Conservation (phyloP, 208 protist genomes). For the Herpetomonas tarakana region DNA sequence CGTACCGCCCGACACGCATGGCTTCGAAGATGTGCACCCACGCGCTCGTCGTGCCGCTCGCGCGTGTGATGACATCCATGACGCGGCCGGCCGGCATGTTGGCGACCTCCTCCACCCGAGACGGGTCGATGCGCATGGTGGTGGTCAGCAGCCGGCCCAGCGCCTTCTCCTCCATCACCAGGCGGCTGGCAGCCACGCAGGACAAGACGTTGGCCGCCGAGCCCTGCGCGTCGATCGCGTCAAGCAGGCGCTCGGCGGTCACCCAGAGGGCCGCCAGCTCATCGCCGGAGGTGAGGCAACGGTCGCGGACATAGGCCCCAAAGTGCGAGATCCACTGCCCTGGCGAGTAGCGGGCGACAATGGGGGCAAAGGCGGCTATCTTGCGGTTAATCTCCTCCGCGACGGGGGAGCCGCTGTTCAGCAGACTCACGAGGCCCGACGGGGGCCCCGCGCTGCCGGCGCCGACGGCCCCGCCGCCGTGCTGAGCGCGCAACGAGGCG, state of each 20-base stretch:
- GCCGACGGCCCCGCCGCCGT: slow-evolving; percentile 4
- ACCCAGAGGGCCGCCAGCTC: slow-evolving; percentile 58
- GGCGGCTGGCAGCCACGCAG: slow-evolving; percentile 61
- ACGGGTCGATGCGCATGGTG: slow-evolving; percentile 44
- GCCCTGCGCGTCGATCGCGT: slow-evolving; percentile 39
- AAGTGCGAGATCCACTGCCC: slow-evolving; percentile 57
- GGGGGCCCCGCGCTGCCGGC: slow-evolving; percentile 7
- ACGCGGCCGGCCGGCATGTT: slow-evolving; percentile 49
- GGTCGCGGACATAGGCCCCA: slow-evolving; percentile 41
- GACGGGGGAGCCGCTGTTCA: slow-evolving; percentile 31
- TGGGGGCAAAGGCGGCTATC: slow-evolving; percentile 52
- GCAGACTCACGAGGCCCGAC: slow-evolving; percentile 20
- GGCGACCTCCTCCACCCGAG: slow-evolving; percentile 48
- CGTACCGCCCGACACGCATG: slow-evolving; percentile 79
- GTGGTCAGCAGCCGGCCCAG: slow-evolving; percentile 39
- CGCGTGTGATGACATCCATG: slow-evolving; percentile 40
- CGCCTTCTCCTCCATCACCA: slow-evolving; percentile 65
- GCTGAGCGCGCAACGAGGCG: background rate
- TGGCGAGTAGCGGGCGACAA: slow-evolving; percentile 50
- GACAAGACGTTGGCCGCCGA: slow-evolving; percentile 35
- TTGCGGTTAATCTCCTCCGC: slow-evolving; percentile 39
- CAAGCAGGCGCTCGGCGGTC: slow-evolving; percentile 44
- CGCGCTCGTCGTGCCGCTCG: slow-evolving; percentile 33
- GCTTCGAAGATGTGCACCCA: slow-evolving; percentile 68
- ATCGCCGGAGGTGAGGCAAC: slow-evolving; percentile 26